Evolutionary conservation across 2,329 filamentous ascomycete species (phyloP), one percentile per base, ranked within the genome.

Genomic region (Colletotrichum aenigma): DNA sequence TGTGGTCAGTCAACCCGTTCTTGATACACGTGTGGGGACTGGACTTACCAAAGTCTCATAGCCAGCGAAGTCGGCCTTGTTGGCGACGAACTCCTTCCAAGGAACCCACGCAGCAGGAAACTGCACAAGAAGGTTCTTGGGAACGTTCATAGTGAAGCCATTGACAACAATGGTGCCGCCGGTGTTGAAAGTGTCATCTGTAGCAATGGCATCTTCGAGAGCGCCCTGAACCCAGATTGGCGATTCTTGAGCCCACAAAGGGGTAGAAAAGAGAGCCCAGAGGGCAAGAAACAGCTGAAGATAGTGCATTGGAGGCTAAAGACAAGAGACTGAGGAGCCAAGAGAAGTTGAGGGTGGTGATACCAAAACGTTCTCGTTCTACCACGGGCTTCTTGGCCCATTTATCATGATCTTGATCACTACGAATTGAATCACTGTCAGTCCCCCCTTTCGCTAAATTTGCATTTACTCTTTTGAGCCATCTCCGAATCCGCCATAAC

Each of bases 91-190:
- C 18, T 85, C 82, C 72, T 82, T 84, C 81, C 81, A 89, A 0
- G 87, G 86, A 30, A 88, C 83, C 77, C 84, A 88, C 15, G 85
- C 84, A 5, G 85, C 86, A 0, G 87, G 88, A 55, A 89, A 89
- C 66, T 88, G 85, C 5, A 88, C 86, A 10, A 88, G 84, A 28
- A 89, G 77, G 75, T 90, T 90, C 79, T 88, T 84, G 5, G 88
- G 88, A 4, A 90, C 86, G 12, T 80, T 83, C 61, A 90, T 85
- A 18, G 78, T 82, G 77, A 85, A 87, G 0, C 86, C 86, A 62
- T 87, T 87, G 66, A 90, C 85, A 0, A 80, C 79, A 18, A 90
- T 85, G 16, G 81, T 81, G 10, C 88, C 88, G 24, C 88, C 88
- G 8, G 84, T 82, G 77, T 89, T 90, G 81, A 82, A 86, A 3